These are phyloP conservation scores for Bretschneidera sinensis DNA, from an alignment of 345 rosid genomes.

Conservation along the genomic window DNA sequence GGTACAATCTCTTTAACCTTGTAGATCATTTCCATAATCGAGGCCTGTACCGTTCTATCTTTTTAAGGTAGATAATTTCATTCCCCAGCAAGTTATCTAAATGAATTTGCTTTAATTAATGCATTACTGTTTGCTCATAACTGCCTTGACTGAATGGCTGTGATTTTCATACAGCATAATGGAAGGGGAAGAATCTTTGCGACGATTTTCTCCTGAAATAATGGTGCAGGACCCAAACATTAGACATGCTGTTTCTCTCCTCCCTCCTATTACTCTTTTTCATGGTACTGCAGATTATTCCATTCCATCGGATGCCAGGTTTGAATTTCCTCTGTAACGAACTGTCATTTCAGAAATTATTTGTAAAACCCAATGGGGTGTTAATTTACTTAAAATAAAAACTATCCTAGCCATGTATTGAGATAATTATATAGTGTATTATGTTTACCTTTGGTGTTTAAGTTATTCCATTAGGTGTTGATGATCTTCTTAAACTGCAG, in stretches of 20 bases:
- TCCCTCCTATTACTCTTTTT: constrained; percentile 75
- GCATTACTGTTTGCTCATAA: neutral
- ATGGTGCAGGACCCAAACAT: constrained; percentile 58
- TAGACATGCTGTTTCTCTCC: constrained; percentile 51
- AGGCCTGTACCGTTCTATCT: constrained; percentile 78
- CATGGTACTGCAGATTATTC: constrained; percentile 97
- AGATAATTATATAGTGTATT: too few relatives aligned
- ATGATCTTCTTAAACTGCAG: neutral
- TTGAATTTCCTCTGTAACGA: constrained; percentile 18
- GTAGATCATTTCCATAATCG: constrained; percentile 81
- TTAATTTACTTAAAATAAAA: too few relatives aligned
- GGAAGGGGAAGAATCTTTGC: constrained; percentile 90
- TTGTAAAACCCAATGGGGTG: neutral
- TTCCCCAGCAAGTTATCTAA: neutral
- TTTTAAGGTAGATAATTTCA: constrained; percentile 47
- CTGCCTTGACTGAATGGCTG: constrained; percentile 3
- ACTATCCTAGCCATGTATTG: neutral
- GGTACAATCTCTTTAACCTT: constrained; percentile 85
- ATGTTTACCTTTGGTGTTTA: neutral
- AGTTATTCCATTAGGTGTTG: neutral
- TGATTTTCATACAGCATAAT: constrained; percentile 56
- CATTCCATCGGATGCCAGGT: constrained; percentile 92
- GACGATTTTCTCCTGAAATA: constrained; percentile 78
- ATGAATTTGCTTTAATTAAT: neutral
- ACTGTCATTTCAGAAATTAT: too few relatives aligned